phyloP scores from a whole-genome alignment of 2,329 filamentous ascomycete species.

The Microcyclospora pomicola region DNA sequence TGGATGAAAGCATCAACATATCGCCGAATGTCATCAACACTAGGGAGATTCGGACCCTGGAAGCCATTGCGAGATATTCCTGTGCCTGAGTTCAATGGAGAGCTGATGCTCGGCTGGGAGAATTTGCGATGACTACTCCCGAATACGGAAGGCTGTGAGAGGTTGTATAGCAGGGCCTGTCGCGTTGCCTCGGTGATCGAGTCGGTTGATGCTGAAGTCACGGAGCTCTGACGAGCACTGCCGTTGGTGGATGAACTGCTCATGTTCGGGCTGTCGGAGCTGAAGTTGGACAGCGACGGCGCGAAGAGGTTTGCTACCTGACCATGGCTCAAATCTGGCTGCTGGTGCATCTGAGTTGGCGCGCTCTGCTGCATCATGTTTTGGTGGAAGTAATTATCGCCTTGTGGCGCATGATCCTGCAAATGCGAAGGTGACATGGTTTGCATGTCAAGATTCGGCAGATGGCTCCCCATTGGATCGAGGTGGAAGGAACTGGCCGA shows the following conservation, averaged over 20 bases:
- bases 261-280: slow-evolving; percentile 49
- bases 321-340: slow-evolving; percentile 8
- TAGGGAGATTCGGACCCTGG: slow-evolving; percentile 49
- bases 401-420: slow-evolving; percentile 52
- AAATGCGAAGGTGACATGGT: slow-evolving; percentile 67
- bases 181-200: slow-evolving; percentile 53
- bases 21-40: slow-evolving; percentile 72
- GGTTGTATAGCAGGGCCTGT: slow-evolving; percentile 47
- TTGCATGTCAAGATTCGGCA: slow-evolving; percentile 60
- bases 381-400: slow-evolving; percentile 64
- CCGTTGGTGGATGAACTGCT: slow-evolving; percentile 57
- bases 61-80: slow-evolving; percentile 17
- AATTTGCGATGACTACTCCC: slow-evolving; percentile 40
- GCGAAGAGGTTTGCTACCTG: slow-evolving; percentile 49
- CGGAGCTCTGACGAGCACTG: slow-evolving; percentile 47
- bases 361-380: slow-evolving; percentile 20
- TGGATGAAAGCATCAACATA: slow-evolving; percentile 82
- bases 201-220: slow-evolving; percentile 48
- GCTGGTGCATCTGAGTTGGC: slow-evolving; percentile 7
- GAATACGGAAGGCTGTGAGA: slow-evolving; percentile 45
- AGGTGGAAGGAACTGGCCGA: slow-evolving; percentile 55
- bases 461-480: slow-evolving; percentile 59
- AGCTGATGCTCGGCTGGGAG: slow-evolving; percentile 44
- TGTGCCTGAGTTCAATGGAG: slow-evolving; percentile 31
- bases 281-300: slow-evolving; percentile 45